Percentiles rank a stretch among this genome's conserved stretches.
phyloP scores from a whole-genome alignment of 2,329 filamentous ascomycete species.

The Fusarium sp. region DNA sequence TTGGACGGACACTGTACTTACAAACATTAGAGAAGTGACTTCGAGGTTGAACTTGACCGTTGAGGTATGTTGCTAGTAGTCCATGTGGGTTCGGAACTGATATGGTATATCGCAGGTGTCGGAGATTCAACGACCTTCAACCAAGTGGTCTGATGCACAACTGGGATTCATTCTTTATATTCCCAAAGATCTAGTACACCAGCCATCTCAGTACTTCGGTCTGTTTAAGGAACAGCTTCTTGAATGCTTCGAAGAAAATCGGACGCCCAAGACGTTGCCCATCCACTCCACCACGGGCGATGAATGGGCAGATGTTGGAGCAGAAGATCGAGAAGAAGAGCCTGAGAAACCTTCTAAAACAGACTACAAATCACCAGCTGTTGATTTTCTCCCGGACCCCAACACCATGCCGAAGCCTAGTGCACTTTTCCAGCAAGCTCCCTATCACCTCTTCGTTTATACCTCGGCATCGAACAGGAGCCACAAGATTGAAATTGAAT shows the following conservation, averaged over 20 bases:
- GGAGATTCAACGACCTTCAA: conserved; percentile 44
- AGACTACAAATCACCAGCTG: background rate
- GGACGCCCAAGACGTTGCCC: conserved; percentile 8
- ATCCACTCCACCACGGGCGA: conserved; percentile 47
- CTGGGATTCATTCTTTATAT: conserved; percentile 53
- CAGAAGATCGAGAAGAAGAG: conserved; percentile 40
- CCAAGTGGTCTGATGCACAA: conserved; percentile 52
- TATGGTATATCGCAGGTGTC: conserved; percentile 21
- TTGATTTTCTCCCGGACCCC: conserved; percentile 54
- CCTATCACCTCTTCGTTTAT: conserved; percentile 58
- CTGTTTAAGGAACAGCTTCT: conserved; percentile 51
- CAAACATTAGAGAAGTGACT: conserved; percentile 42
- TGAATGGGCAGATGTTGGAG: conserved; percentile 58
- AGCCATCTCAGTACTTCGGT: conserved; percentile 49
- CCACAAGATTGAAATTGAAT: conserved; percentile 54
- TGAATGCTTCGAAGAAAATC: conserved; percentile 48
- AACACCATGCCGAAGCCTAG: conserved; percentile 57
- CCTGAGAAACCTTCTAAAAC: background rate
- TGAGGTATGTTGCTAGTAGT: conserved; percentile 44
- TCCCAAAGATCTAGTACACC: conserved; percentile 47
- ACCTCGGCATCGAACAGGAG: conserved; percentile 34
- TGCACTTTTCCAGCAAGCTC: conserved; percentile 58
- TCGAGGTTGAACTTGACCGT: conserved; percentile 50
- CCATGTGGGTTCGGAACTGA: too few relatives aligned
- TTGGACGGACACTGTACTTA: conserved; percentile 57